phyloP scores from a whole-genome alignment of 441 rosid genomes.

The Metrosideros polymorpha region DNA sequence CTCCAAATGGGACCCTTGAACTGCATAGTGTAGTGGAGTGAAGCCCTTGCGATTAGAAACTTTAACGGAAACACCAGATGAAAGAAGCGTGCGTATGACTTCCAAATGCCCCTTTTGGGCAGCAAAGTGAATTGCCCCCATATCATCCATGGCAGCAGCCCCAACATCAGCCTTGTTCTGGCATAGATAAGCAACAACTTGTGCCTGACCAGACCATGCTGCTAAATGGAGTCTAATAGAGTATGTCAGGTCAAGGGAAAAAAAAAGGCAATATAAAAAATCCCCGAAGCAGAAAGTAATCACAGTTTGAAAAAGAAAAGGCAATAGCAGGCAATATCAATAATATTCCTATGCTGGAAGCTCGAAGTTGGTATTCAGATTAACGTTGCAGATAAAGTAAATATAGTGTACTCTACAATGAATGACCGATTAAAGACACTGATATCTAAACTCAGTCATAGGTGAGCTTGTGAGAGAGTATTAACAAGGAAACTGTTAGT shows the following conservation, averaged over 20 bases:
- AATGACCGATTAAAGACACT: neutral
- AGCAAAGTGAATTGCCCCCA: slow-evolving; percentile 96
- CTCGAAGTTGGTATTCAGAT: neutral
- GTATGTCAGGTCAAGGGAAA: slow-evolving; percentile 38
- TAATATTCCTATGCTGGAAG: neutral
- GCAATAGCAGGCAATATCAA: neutral
- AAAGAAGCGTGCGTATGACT: slow-evolving; percentile 46
- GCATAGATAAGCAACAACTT: slow-evolving; percentile 73
- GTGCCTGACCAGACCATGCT: slow-evolving; percentile 86
- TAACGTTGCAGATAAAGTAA: neutral
- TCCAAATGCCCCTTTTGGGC: slow-evolving; percentile 89
- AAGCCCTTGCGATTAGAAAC: slow-evolving; percentile 72
- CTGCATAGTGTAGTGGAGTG: slow-evolving; percentile 80
- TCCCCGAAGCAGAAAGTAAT: neutral
- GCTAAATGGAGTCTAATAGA: slow-evolving; percentile 70
- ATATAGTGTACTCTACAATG: neutral
- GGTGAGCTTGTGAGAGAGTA: neutral
- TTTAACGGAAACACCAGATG: slow-evolving; percentile 61
- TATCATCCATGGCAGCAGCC: slow-evolving; percentile 94
- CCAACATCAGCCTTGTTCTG: slow-evolving; percentile 86
- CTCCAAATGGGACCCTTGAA: slow-evolving; percentile 80
- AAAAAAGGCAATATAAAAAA: neutral
- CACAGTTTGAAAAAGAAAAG: neutral
- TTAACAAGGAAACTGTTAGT: neutral
- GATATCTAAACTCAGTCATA: neutral